phyloP scores from a whole-genome alignment of 2,329 filamentous ascomycete species.

The Colletotrichum sp. region DNA sequence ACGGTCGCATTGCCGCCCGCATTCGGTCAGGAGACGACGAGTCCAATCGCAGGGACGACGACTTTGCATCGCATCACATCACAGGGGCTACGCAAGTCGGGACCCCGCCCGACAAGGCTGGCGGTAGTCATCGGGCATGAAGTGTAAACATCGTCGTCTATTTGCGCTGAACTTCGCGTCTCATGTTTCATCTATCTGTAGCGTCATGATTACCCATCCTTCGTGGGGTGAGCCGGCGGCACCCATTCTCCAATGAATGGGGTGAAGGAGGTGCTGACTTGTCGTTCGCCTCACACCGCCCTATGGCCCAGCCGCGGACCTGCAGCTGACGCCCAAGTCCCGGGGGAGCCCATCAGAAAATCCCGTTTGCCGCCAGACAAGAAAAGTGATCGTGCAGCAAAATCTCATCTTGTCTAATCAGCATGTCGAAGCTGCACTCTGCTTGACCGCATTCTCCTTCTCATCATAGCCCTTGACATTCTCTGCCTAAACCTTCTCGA shows the following conservation, averaged over 20 bases:
- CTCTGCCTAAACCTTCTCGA: slow-evolving; percentile 1
- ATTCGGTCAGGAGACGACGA: not conserved
- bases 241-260: not conserved
- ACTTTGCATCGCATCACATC: not conserved
- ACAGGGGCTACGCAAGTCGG: not conserved
- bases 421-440: not conserved
- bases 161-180: not conserved
- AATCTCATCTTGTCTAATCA: not conserved
- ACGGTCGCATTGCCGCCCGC: slow-evolving; percentile 6
- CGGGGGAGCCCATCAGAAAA: slow-evolving; percentile 7
- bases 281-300: slow-evolving; percentile 14
- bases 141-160: not conserved
- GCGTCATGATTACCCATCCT: not conserved
- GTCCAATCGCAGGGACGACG: not conserved
- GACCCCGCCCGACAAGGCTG: not conserved
- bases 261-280: not conserved
- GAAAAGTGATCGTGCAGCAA: not conserved
- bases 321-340: not conserved
- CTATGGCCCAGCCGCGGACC: slow-evolving; percentile 3
- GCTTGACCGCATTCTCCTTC: not conserved
- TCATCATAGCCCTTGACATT: not conserved
- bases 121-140: not conserved
- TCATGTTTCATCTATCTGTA: slow-evolving; percentile 9
- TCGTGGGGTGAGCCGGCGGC: not conserved
- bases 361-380: slow-evolving; percentile 13